Conservation (phyloP, 805 yeast genomes). For the Barnettozyma californica region DNA sequence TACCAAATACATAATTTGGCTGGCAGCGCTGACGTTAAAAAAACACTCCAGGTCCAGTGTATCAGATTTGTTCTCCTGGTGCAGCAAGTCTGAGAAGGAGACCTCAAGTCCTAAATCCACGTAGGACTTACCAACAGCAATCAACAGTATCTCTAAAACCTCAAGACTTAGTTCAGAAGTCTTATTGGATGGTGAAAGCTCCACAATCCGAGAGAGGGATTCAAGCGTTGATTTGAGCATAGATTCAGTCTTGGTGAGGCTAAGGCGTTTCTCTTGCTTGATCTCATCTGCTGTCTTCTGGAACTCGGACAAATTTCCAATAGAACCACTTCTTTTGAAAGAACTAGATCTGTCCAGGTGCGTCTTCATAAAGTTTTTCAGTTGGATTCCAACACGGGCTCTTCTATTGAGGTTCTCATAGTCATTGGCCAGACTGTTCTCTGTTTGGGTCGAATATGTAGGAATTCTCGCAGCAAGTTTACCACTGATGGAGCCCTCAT, state of each 20-base stretch:
- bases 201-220: slow-evolving; percentile 70
- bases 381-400: slow-evolving; percentile 41
- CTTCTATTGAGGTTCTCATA: slow-evolving; percentile 27
- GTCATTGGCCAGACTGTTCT: slow-evolving; percentile 18
- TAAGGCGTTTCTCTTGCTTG: slow-evolving; percentile 20
- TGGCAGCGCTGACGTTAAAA: slow-evolving; percentile 43
- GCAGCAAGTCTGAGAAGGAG: slow-evolving; percentile 44
- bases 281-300: slow-evolving; percentile 3
- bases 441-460: slow-evolving; percentile 3
- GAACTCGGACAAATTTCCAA: slow-evolving; percentile 6
- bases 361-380: slow-evolving; percentile 52
- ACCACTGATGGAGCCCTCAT: slow-evolving; percentile 29
- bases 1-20: slow-evolving; percentile 58
- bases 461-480: slow-evolving; percentile 23
- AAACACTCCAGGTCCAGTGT: slow-evolving; percentile 43
- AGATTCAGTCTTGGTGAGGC: slow-evolving; percentile 48
- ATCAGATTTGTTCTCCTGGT: slow-evolving; percentile 29
- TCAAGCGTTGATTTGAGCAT: slow-evolving; percentile 71
- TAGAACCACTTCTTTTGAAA: slow-evolving; percentile 21
- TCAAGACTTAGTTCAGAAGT: slow-evolving; percentile 54
- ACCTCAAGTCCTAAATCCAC: slow-evolving; percentile 73
- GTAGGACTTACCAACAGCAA: slow-evolving; percentile 68
- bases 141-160: slow-evolving; percentile 58
- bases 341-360: slow-evolving; percentile 41
- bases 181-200: slow-evolving; percentile 58